These are phyloP conservation scores for Ottelia alismoides DNA, from an alignment of 106 monocot genomes.

Conservation along the genomic window DNA sequence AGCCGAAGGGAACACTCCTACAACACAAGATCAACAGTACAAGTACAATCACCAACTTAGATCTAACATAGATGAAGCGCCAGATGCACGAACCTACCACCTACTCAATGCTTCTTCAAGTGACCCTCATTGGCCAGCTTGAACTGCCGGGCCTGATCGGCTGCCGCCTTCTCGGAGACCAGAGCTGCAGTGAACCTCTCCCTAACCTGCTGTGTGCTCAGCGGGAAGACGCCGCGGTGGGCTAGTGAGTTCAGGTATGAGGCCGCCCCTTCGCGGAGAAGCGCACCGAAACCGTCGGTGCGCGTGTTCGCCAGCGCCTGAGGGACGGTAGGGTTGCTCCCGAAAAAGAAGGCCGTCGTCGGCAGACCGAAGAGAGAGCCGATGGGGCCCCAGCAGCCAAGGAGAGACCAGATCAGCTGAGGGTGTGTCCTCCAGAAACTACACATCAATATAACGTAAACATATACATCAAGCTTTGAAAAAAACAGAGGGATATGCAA, in stretches of 20 bases:
- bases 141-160: constrained; percentile 48
- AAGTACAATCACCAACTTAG: too few species aligned
- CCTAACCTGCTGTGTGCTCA: constrained; percentile 53
- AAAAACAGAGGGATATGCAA: background rate
- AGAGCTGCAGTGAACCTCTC: constrained; percentile 36
- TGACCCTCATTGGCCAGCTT: constrained; percentile 48
- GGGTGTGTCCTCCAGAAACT: constrained; percentile 91
- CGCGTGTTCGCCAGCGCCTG: constrained; percentile 52
- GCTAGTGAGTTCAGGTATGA: constrained; percentile 71
- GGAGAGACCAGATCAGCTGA: constrained; percentile 25
- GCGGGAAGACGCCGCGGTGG: constrained; percentile 27
- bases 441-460: background rate
- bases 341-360: constrained; percentile 18
- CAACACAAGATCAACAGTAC: too few species aligned
- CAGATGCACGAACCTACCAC: too few species aligned
- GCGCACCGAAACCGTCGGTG: constrained; percentile 46
- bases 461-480: background rate
- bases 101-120: constrained; percentile 10
- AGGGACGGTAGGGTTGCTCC: constrained; percentile 32
- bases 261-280: constrained; percentile 67
- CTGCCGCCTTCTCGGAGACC: constrained; percentile 31
- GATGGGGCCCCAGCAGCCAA: constrained; percentile 42
- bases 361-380: constrained; percentile 40
- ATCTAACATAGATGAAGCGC: too few species aligned
- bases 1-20: too few species aligned